A percentile compares a stretch with the other conserved stretches of the same genome.
These are phyloP conservation scores for Macrotyloma uniflorum DNA, from an alignment of 306 rosid genomes.

Conservation along the genomic window DNA sequence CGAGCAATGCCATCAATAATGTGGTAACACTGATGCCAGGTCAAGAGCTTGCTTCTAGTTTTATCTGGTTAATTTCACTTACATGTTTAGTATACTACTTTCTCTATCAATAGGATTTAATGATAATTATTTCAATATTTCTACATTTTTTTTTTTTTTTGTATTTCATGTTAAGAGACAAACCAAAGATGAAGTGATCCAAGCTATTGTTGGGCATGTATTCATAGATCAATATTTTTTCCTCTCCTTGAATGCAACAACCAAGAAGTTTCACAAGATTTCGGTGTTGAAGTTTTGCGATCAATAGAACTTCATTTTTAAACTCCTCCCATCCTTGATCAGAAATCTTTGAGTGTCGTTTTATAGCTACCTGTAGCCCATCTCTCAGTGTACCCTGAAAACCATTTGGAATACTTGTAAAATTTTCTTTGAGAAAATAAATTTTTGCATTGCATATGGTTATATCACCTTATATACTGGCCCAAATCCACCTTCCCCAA, in stretches of 20 bases:
- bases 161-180: not conserved
- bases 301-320: not conserved
- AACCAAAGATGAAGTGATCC: conserved; percentile 43
- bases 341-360: not conserved
- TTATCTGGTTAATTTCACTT: not conserved
- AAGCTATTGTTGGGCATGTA: not conserved
- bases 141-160: not conserved
- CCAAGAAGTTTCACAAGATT: not conserved
- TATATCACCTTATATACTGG: not conserved
- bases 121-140: not conserved
- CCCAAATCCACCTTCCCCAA: conserved; percentile 10
- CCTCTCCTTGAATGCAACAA: not conserved
- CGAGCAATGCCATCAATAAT: not conserved
- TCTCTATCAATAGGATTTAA: not conserved
- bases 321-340: not conserved
- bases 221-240: not conserved
- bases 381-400: not conserved
- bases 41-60: not conserved
- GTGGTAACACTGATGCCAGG: not conserved
- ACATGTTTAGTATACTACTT: not conserved
- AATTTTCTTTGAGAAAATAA: not conserved
- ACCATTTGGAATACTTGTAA: not conserved
- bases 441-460: not conserved
- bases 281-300: not conserved
- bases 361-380: not conserved